Conservation (phyloP, 2,329 filamentous ascomycete genomes). For the Sphaerulina vaccinii region DNA sequence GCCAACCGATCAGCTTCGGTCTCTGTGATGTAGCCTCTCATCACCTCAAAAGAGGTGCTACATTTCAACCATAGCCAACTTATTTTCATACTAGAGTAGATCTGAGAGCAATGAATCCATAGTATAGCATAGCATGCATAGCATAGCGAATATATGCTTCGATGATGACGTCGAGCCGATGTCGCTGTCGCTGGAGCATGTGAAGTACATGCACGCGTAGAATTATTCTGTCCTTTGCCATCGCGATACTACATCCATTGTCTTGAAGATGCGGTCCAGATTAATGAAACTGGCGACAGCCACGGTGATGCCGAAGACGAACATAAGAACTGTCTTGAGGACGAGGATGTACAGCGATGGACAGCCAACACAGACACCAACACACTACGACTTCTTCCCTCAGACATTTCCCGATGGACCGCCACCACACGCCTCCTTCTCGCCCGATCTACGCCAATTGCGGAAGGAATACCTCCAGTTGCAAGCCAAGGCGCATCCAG, state of each 20-base stretch:
- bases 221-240: not conserved
- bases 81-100: too few relatives aligned
- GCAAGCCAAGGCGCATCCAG: conserved; percentile 74
- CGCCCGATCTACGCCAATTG: conserved; percentile 66
- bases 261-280: not conserved
- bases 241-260: not conserved
- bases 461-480: conserved; percentile 83
- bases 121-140: too few relatives aligned
- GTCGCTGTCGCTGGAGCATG: too few relatives aligned
- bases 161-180: conserved; percentile 7
- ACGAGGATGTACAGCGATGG: not conserved
- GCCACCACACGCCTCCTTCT: conserved; percentile 74
- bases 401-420: conserved; percentile 71
- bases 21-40: too few relatives aligned
- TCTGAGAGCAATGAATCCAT: too few relatives aligned
- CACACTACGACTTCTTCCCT: conserved; percentile 88
- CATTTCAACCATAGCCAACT: too few relatives aligned
- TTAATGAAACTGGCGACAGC: not conserved
- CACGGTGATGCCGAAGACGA: conserved; percentile 2
- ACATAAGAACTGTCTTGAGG: not conserved
- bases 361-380: conserved; percentile 38
- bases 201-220: not conserved
- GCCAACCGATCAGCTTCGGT: conserved; percentile 33
- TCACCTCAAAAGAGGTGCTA: too few relatives aligned
- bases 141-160: not conserved